These are phyloP conservation scores for Lecanicillium sp. DNA, from an alignment of 2,329 filamentous ascomycete genomes.

Conservation along the genomic window DNA sequence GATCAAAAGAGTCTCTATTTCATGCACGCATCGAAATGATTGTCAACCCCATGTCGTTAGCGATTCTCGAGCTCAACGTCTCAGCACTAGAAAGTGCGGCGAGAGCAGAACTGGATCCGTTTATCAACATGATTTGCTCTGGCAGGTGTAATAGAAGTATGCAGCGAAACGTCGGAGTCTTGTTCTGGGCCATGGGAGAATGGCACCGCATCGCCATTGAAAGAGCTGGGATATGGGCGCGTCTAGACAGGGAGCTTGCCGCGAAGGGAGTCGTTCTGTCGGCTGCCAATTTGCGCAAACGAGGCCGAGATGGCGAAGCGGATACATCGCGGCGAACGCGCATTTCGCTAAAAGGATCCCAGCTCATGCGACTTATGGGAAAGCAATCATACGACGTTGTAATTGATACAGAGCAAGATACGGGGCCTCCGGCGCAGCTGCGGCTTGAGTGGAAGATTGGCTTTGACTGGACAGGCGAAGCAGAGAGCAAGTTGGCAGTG, in stretches of 20 bases:
- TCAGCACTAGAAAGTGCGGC: conserved; percentile 49
- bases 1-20: conserved; percentile 43
- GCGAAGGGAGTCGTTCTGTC: conserved; percentile 18
- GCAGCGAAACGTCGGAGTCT: conserved; percentile 47
- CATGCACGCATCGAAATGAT: conserved; percentile 47
- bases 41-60: conserved; percentile 44
- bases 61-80: conserved; percentile 45
- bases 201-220: conserved; percentile 55
- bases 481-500: conserved; percentile 47
- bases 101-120: conserved; percentile 47
- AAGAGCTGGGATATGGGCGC: conserved; percentile 55
- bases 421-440: conserved; percentile 30
- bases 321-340: conserved; percentile 8
- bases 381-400: conserved; percentile 39
- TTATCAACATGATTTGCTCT: conserved; percentile 35
- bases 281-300: conserved; percentile 15
- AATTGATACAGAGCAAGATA: conserved; percentile 22
- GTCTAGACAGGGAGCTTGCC: conserved; percentile 39
- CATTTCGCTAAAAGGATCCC: conserved; percentile 19
- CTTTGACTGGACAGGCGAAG: conserved; percentile 69
- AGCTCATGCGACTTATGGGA: conserved; percentile 47
- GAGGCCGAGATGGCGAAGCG: conserved; percentile 15
- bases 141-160: conserved; percentile 34
- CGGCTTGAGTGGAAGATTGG: conserved; percentile 54
- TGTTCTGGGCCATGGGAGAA: conserved; percentile 60